Conservation (phyloP, 2,329 filamentous ascomycete species). For the Aciculosporium take region DNA sequence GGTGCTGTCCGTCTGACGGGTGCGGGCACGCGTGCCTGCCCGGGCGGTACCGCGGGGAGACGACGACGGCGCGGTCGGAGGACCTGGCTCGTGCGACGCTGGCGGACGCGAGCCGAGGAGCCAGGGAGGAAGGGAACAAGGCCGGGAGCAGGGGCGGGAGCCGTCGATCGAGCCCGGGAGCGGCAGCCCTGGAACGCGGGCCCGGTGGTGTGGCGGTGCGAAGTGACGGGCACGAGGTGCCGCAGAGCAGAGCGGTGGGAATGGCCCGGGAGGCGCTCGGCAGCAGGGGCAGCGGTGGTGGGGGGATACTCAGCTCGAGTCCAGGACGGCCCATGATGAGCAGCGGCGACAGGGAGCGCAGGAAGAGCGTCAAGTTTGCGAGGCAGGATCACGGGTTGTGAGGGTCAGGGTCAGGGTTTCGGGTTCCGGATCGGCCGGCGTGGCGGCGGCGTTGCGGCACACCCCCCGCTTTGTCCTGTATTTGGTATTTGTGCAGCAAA, state of each 20-base stretch:
- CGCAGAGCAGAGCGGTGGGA: conserved; percentile 46
- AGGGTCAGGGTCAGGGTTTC: too few species aligned
- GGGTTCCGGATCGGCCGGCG: too few species aligned
- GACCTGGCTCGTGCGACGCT: conserved; percentile 35
- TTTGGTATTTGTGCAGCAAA: too few species aligned
- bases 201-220: too few species aligned
- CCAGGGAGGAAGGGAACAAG: conserved; percentile 13
- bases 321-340: conserved; percentile 26
- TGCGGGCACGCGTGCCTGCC: conserved; percentile 51
- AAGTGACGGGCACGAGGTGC: conserved; percentile 39
- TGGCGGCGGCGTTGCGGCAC: too few species aligned
- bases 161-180: conserved; percentile 5
- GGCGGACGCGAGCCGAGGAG: conserved; percentile 23
- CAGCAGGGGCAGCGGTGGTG: conserved; percentile 15
- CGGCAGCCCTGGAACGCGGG: too few species aligned
- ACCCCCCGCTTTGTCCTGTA: too few species aligned
- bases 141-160: conserved; percentile 8
- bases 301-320: conserved; percentile 34
- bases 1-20: conserved; percentile 50
- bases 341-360: conserved; percentile 34
- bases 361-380: conserved; percentile 52
- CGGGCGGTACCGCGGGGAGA: conserved; percentile 38
- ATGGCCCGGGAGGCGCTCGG: conserved; percentile 40
- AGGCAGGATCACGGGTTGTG: conserved; percentile 15
- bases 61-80: conserved; percentile 29